Base-by-base conservation (phyloP, 495 filamentous ascomycete species). In the Aspergillus nidulans region DNA sequence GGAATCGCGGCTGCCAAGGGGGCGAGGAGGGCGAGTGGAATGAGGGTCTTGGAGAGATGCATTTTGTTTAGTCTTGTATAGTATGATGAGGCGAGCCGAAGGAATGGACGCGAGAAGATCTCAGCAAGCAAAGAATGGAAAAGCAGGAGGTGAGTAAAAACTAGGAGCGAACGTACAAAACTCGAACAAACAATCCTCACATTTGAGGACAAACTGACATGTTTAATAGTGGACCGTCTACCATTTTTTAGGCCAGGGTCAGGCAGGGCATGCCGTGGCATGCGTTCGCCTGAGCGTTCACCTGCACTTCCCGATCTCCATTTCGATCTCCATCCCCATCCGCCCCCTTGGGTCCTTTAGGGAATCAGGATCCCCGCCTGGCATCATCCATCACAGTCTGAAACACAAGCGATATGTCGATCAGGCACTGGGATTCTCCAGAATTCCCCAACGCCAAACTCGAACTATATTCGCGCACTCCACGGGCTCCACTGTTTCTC, bases 21-120 rank as follows among this genome's bases (percentile, higher is more conserved):
- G 30, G 72, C 62, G 10, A 74, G 68, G 15, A 69, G 64, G 42
- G 67, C 55, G 34, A 66, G 44, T n/a, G 64, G 20, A 15, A 49
- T 5, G 32, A 46, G 40, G 21, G 43, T 8, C 41, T 40, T 49
- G 43, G 25, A 26, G 20, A 28, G 34, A 49, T 18, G 13, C 39
- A 49, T 58, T 19, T 53, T 41, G 50, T 49, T n/a, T 40, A 21
- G 13, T 6, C 23, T 23, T 19, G 18, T n/a, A 21, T 45, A 25
- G 19, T 10, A 10, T 45, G n/a, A n/a, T n/a, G n/a, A n/a, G n/a
- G n/a, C n/a, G n/a, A n/a, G n/a, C n/a, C n/a, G 21, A 45, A 43
- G 13, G 42, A 45, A n/a, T 16, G 42, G 40, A 24, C 23, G 40
- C 9, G 40, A 43, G 40, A 24, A 43, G 10, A 7, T 24, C 40